Percentiles rank a stretch among this genome's conserved stretches.
Conservation (phyloP, 352 stramenopile species). For the Phytophthora boehmeriae region DNA sequence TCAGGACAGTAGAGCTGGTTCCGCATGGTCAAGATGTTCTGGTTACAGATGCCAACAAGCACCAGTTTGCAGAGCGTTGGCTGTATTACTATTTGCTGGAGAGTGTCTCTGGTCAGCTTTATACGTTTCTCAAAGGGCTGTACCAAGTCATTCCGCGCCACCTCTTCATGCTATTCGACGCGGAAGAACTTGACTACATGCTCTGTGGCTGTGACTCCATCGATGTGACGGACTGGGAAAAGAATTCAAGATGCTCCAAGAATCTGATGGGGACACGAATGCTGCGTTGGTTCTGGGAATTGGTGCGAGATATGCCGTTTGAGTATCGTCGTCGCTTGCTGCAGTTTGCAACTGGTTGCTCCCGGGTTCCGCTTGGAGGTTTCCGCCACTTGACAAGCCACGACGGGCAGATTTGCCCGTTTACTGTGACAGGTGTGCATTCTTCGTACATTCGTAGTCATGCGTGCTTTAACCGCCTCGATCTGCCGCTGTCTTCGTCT, state of each 20-base stretch:
- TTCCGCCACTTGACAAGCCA: slow-evolving; percentile 61
- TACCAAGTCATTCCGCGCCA: slow-evolving; percentile 93
- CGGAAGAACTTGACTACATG: slow-evolving; percentile 94
- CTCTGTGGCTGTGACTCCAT: slow-evolving; percentile 94
- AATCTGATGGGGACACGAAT: slow-evolving; percentile 36
- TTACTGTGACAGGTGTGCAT: slow-evolving; percentile 60
- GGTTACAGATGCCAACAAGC: slow-evolving; percentile 92
- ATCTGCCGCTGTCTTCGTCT: slow-evolving; percentile 87
- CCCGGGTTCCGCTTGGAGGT: slow-evolving; percentile 58
- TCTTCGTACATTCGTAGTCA: slow-evolving; percentile 55
- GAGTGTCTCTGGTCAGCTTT: slow-evolving; percentile 80
- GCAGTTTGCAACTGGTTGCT: slow-evolving; percentile 75
- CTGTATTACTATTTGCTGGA: slow-evolving; percentile 92
- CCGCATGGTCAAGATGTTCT: slow-evolving; percentile 48
- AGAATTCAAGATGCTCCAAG: slow-evolving; percentile 65
- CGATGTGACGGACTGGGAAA: slow-evolving; percentile 94
- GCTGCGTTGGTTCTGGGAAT: slow-evolving; percentile 58
- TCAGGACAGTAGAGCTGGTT: slow-evolving; percentile 47
- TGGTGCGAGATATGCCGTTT: slow-evolving; percentile 82
- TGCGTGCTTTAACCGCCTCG: slow-evolving; percentile 85
- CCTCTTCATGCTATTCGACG: slow-evolving; percentile 94
- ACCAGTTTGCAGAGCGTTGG: slow-evolving; percentile 84
- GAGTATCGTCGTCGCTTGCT: slow-evolving; percentile 61
- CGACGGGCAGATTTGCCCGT: slow-evolving; percentile 61
- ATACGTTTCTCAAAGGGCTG: slow-evolving; percentile 89